These are phyloP conservation scores for Auricularia heimuer DNA, from an alignment of 768 basidiomycete species.

Conservation along the genomic window DNA sequence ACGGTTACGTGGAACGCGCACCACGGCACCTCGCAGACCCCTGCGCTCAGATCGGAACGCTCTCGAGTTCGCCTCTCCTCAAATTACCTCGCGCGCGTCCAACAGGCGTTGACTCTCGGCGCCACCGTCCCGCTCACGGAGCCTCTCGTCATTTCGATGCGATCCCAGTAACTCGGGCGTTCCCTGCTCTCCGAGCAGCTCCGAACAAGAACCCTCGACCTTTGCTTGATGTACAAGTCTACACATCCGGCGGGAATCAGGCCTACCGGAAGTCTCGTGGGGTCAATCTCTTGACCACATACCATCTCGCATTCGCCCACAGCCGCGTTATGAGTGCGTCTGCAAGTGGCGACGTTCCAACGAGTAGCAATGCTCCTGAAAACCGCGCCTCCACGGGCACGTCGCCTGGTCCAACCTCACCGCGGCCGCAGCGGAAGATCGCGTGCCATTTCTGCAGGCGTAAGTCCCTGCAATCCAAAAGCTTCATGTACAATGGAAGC, in stretches of 20 bases:
- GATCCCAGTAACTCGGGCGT: background rate
- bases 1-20: background rate
- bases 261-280: background rate
- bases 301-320: background rate
- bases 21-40: background rate
- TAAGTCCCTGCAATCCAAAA: background rate
- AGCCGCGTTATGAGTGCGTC: background rate
- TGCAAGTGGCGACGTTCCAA: background rate
- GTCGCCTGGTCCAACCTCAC: background rate
- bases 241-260: background rate
- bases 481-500: background rate
- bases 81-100: background rate
- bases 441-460: background rate
- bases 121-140: background rate
- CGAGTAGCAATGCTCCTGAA: background rate
- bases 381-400: background rate
- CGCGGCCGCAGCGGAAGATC: background rate
- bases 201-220: background rate
- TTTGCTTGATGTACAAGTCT: background rate
- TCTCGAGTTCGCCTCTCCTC: background rate
- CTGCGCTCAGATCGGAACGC: too few relatives aligned
- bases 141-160: background rate
- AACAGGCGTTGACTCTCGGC: background rate
- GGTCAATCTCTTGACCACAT: background rate
- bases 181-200: background rate